Conservation (phyloP, 495 filamentous ascomycete genomes). For the Umbilicaria muhlenbergii region DNA sequence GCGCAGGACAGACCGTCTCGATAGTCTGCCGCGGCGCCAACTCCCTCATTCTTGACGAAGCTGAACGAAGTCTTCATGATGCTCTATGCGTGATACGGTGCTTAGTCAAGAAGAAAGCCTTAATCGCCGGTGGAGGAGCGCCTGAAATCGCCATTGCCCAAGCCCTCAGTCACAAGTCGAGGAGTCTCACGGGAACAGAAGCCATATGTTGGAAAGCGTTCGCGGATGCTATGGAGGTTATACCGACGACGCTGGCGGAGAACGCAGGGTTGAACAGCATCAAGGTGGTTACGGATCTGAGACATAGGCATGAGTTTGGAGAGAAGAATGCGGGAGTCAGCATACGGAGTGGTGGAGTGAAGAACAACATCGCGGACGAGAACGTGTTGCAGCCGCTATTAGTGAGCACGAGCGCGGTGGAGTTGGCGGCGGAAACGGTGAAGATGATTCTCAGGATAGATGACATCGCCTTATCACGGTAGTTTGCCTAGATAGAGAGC, state of each 20-base stretch:
- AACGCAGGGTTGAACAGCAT: constrained; percentile 96
- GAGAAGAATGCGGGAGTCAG: constrained; percentile 94
- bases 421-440: constrained; percentile 91
- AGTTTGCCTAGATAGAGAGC: too few relatives aligned
- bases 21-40: constrained; percentile 92
- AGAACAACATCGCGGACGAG: constrained; percentile 87
- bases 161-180: constrained; percentile 61
- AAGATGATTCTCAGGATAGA: constrained; percentile 98
- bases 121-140: constrained; percentile 91
- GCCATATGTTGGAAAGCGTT: constrained; percentile 98
- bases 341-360: constrained; percentile 92
- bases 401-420: constrained; percentile 92
- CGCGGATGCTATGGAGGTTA: constrained; percentile 93
- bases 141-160: constrained; percentile 91
- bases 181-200: constrained; percentile 74
- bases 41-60: constrained; percentile 85
- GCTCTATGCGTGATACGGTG: constrained; percentile 96
- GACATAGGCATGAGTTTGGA: constrained; percentile 83
- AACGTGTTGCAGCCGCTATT: constrained; percentile 93
- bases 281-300: constrained; percentile 93
- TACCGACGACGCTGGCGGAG: constrained; percentile 91
- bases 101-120: constrained; percentile 94
- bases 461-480: constrained; percentile 66
- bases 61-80: constrained; percentile 89
- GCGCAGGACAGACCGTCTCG: constrained; percentile 69